Base-by-base conservation (phyloP, 2,329 filamentous ascomycete species). In the Sarocladium oryzae region DNA sequence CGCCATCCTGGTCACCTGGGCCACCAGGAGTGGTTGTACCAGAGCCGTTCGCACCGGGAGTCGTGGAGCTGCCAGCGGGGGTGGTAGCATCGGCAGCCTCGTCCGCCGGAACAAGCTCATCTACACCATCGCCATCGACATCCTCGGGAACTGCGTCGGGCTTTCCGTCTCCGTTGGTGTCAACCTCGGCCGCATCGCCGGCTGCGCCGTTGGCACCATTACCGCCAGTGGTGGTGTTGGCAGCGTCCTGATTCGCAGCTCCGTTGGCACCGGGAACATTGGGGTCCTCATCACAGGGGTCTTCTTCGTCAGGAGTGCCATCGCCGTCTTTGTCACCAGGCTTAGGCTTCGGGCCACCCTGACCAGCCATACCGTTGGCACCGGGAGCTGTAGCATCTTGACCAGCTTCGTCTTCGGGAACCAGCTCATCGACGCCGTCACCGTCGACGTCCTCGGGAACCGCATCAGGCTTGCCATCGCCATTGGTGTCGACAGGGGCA, bases 371-470 rank as follows among this genome's bases (percentile, higher is more conserved):
- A 16, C 16, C 35, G n/a, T 6, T 16, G 16, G 7, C 21, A 43
- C 21, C 18, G 18, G 51, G 50, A 5, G 32, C 26, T 38, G 40
- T 51, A 16, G 40, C 51, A 11, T 53, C 45, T n/a, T 48, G 24
- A 24, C 49, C 52, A 51, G 53, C 13, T 21, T 40, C 36, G 13
- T 20, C 18, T 21, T 40, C 36, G 36, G 36, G 36, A 13, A 40
- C 36, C n/a, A 40, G 51, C 26, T 50, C 46, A 37, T 54, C 32
- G 16, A 41, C 33, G 7, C 21, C 45, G 36, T 52, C 16, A 8
- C 36, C 21, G 18, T 40, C 26, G 13, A 43, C 23, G n/a, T 43
- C 40, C 21, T 43, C 40, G 21, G 40, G 40, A 43, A 43, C 40
- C 5, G 40, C 40, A 28, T 43, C 40, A 5, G 40, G 40, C 21